Base-by-base conservation (phyloP, 768 basidiomycete species). In the Pisolithus orientalis region DNA sequence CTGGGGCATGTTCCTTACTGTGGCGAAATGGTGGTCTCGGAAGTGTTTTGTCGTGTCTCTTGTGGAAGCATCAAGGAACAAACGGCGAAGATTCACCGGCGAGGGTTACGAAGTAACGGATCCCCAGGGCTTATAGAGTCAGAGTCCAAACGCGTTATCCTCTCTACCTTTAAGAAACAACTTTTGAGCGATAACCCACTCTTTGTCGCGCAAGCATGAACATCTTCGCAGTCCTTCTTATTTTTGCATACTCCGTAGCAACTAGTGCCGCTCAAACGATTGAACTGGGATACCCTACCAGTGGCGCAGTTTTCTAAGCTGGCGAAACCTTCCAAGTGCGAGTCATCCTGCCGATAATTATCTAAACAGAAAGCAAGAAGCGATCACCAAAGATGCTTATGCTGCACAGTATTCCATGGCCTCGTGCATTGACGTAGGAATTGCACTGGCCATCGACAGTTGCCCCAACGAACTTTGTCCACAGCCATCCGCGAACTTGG, bases 271-370 rank as follows among this genome's bases (percentile, higher is more conserved):
- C 55, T 4, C 55, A 59, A 4, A 63, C 58, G 9, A 58, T 60
- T 37, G 58, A 64, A 29, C 43, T 63, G 44, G 46, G 57, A 14
- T 58, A 57, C 46, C 64, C 65, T 8, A 45, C 25, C 6, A 55
- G 62, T 44, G 62, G 62, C 27, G 44, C 51, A 5, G 51, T 57
- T 5, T 53, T 66, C 39, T 46, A 43, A 5, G 53, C 47, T 28
- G 59, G 55, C 16, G 40, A 66, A 34, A 37, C 56, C 31, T 34
- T 59, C 11, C 24, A 44, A 25, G 62, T 39, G 13, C 59, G 58
- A 47, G 59, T 62, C n/a, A 50, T 66, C 29, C 49, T 44, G 7
- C 25, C 25, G 3, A 27, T 27, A 29, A 29, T 5, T 29, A 13
- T 27, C 11, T 32, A 44, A 44, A 44, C 27, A 44, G 3, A 13